A percentile compares a stretch with the other conserved stretches of the same genome.
Evolutionary conservation across 2,329 filamentous ascomycete species (phyloP).

Genomic region (Fusarium tupiense): DNA sequence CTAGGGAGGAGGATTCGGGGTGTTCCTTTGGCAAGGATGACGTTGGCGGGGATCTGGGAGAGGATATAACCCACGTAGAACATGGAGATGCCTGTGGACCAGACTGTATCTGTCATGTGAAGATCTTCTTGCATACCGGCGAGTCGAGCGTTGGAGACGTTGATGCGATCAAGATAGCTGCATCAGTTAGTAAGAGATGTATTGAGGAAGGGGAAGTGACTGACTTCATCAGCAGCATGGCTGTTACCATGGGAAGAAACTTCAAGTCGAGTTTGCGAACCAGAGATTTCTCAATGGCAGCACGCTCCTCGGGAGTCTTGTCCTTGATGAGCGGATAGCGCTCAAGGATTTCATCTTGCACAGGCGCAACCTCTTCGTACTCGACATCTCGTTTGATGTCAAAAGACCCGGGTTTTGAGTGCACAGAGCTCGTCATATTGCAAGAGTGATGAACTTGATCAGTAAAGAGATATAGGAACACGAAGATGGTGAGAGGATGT

Average conservation of each 20-base stretch:
- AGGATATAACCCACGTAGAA: conserved; percentile 60
- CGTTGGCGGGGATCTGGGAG: conserved; percentile 57
- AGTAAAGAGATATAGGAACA: no score
- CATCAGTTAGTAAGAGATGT: background rate
- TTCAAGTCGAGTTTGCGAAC: conserved; percentile 44
- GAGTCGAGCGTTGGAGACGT: conserved; percentile 57
- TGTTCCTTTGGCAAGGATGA: conserved; percentile 54
- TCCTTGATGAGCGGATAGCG: conserved; percentile 17
- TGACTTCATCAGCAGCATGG: conserved; percentile 46
- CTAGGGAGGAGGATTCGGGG: conserved; percentile 49
- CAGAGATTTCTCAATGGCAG: conserved; percentile 40
- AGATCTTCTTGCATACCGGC: conserved; percentile 51
- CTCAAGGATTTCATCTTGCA: conserved; percentile 12
- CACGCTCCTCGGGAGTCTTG: conserved; percentile 6
- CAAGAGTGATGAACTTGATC: no score
- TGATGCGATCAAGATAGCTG: conserved; percentile 62
- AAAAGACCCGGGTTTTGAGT: conserved; percentile 4
- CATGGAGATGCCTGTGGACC: conserved; percentile 53
- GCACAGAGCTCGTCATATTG: conserved; percentile 10
- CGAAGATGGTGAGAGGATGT: no score
- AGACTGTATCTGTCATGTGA: conserved; percentile 47
- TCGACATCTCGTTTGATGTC: conserved; percentile 18
- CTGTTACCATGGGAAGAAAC: conserved; percentile 42
- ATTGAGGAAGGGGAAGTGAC: background rate
- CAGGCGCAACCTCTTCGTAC: conserved; percentile 13